A percentile compares a stretch with the other conserved stretches of the same genome.
These are phyloP conservation scores for Omphalotus guepiniiformis DNA, from an alignment of 768 basidiomycete genomes.

Conservation along the genomic window DNA sequence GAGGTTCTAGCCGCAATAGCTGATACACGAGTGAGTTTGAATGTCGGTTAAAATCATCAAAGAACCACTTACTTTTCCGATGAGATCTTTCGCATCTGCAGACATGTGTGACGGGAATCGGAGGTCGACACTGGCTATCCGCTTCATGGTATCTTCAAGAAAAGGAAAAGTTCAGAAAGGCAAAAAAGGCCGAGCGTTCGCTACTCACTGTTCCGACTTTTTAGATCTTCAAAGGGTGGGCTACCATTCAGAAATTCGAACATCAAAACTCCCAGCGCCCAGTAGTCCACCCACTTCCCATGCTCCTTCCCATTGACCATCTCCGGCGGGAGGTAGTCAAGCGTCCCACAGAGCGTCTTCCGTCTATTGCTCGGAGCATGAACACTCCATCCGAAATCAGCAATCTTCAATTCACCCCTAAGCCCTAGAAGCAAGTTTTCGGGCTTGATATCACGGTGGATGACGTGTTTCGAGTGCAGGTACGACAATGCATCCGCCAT, in stretches of 20 bases:
- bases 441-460: constrained; percentile 98
- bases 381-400: constrained; percentile 98
- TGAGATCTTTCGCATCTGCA: constrained; percentile 42
- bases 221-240: constrained; percentile 69
- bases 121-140: constrained; percentile 61
- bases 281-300: constrained; percentile 86
- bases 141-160: constrained; percentile 56
- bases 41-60: too few relatives aligned
- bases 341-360: constrained; percentile 89
- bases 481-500: constrained; percentile 96
- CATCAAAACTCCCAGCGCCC: constrained; percentile 95
- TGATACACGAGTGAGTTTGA: too few relatives aligned
- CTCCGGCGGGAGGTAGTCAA: constrained; percentile 97
- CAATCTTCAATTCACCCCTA: constrained; percentile 97
- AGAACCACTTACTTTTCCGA: constrained; percentile 38
- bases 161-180: neutral
- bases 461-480: constrained; percentile 93
- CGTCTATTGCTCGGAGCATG: constrained; percentile 91
- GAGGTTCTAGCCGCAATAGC: constrained; percentile 72
- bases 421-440: constrained; percentile 94
- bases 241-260: constrained; percentile 93
- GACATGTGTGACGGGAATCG: constrained; percentile 35
- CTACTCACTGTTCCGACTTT: constrained; percentile 44
- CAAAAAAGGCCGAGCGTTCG: neutral
- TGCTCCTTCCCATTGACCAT: constrained; percentile 96